A percentile compares a stretch with the other conserved stretches of the same genome.
These are phyloP conservation scores for Colletotrichum sp. DNA, from an alignment of 2,329 filamentous ascomycete species.

Conservation along the genomic window DNA sequence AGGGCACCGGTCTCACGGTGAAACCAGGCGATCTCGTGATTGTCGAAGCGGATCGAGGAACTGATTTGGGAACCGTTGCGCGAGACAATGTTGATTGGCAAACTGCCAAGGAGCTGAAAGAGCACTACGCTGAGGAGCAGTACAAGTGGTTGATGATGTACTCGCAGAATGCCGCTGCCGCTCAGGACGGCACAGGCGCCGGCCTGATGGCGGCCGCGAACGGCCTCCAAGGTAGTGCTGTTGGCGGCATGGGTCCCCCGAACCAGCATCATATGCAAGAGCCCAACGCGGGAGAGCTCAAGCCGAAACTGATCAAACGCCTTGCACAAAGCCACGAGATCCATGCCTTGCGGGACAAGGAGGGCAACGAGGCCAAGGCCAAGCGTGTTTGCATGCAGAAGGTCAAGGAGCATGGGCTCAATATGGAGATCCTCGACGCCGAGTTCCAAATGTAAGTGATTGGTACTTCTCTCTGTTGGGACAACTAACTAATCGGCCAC, in stretches of 20 bases:
- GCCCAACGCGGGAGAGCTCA: conserved; percentile 75
- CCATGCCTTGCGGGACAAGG: conserved; percentile 87
- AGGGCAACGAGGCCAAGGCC: conserved; percentile 96
- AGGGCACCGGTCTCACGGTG: conserved; percentile 89
- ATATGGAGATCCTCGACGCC: conserved; percentile 98
- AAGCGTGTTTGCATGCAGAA: conserved; percentile 97
- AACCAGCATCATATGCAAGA: conserved; percentile 77
- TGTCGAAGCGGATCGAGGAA: conserved; percentile 95
- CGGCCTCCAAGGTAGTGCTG: conserved; percentile 70
- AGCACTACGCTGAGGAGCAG: conserved; percentile 92
- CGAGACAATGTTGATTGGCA: conserved; percentile 88
- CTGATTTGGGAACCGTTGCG: conserved; percentile 91
- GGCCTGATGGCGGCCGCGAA: conserved; percentile 69
- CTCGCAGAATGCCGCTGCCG: conserved; percentile 75
- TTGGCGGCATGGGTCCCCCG: conserved; percentile 80
- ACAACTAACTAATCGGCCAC: not conserved
- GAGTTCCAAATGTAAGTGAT: conserved; percentile 95
- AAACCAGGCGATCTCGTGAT: conserved; percentile 95
- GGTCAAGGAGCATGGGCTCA: conserved; percentile 89
- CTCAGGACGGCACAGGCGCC: conserved; percentile 64
- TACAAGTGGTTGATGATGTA: conserved; percentile 99
- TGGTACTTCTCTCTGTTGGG: no score
- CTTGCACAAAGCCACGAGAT: conserved; percentile 93
- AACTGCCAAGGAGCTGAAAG: conserved; percentile 85
- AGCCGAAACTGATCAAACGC: conserved; percentile 96